Evolutionary conservation across 441 rosid genomes (phyloP).

Genomic region (Erodium texanum): DNA sequence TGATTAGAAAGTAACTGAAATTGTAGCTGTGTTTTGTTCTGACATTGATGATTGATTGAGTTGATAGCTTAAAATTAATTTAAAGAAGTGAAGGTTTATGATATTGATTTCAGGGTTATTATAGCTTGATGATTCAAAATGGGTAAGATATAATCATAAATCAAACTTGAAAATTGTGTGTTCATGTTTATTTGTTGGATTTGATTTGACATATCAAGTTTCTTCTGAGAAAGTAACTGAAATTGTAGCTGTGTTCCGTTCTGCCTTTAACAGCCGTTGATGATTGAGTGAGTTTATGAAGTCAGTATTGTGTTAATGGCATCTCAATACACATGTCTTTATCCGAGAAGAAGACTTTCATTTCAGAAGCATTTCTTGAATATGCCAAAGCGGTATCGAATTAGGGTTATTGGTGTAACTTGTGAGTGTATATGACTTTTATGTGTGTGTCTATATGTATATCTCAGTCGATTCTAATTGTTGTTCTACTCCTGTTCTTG

Average conservation of each 20-base stretch:
- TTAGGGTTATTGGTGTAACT: neutral
- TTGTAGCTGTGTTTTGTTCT: neutral
- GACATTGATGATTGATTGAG: no score
- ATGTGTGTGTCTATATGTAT: neutral
- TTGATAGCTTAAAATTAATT: neutral
- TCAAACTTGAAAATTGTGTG: neutral
- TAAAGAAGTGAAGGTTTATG: neutral
- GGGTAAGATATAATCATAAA: neutral
- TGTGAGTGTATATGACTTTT: neutral
- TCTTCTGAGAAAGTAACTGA: neutral
- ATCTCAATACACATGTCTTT: neutral
- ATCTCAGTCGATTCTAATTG: neutral
- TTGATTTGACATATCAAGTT: neutral
- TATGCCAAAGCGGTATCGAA: neutral
- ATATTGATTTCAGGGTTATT: neutral
- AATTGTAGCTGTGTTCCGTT: neutral
- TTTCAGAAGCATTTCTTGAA: neutral
- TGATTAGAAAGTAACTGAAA: no score
- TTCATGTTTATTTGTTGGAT: neutral
- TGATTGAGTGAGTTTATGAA: neutral
- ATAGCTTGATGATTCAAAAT: neutral
- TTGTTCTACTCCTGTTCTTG: neutral
- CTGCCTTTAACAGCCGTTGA: neutral
- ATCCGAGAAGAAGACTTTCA: neutral
- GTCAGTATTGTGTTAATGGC: neutral